phyloP scores from a whole-genome alignment of 2,329 filamentous ascomycete species.

The Fusarium humuli region DNA sequence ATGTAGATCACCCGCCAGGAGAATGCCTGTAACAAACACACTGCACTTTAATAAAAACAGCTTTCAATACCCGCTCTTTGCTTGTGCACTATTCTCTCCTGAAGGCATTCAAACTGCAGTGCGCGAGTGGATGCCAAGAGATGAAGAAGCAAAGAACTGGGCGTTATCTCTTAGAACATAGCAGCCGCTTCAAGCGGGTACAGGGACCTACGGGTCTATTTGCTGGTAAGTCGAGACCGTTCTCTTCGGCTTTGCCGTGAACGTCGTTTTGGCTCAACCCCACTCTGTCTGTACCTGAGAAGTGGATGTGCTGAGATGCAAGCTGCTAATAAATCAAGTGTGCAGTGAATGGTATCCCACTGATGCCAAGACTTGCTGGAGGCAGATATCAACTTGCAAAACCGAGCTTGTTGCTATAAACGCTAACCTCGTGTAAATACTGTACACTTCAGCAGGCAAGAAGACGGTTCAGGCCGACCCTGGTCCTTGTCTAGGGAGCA shows the following conservation, averaged over 20 bases:
- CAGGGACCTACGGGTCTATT: constrained; percentile 18
- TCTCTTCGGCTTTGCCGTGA: constrained; percentile 47
- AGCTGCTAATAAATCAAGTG: constrained; percentile 26
- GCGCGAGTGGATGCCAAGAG: not conserved
- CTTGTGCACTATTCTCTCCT: not conserved
- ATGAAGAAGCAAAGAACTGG: constrained; percentile 3
- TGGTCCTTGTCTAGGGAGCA: not conserved
- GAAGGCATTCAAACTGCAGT: constrained; percentile 7
- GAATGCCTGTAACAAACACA: constrained; percentile 15
- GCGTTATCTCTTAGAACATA: constrained; percentile 8
- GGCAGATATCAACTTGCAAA: not conserved
- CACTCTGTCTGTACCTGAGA: constrained; percentile 45
- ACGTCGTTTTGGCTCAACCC: constrained; percentile 38
- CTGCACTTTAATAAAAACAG: constrained; percentile 10
- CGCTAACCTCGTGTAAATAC: not conserved
- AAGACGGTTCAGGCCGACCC: not conserved
- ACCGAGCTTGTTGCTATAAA: not conserved
- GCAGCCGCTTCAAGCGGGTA: constrained; percentile 32
- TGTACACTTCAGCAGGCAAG: not conserved
- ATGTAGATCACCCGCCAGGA: constrained; percentile 44
- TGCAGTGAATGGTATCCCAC: not conserved
- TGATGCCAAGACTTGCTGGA: not conserved
- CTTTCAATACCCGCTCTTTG: not conserved
- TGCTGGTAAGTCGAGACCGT: constrained; percentile 45
- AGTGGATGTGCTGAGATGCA: constrained; percentile 31